These are phyloP conservation scores for Polyporus tsugae DNA, from an alignment of 1,284 basidiomycete genomes.

Conservation along the genomic window DNA sequence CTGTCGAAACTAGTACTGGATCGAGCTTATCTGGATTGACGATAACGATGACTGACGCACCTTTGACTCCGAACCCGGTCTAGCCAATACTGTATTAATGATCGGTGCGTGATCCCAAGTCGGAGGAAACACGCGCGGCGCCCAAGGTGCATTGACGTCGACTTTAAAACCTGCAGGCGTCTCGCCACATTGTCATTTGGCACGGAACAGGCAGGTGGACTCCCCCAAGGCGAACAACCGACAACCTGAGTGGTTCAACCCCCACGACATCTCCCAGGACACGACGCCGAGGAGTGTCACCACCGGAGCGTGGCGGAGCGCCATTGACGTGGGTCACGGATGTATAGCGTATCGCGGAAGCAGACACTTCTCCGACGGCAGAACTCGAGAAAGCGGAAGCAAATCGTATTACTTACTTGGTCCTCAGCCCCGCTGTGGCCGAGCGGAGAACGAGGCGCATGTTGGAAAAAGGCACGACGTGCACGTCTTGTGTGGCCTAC, in stretches of 20 bases:
- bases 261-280: neutral
- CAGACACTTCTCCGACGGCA: conserved; percentile 14
- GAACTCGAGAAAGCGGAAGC: conserved; percentile 1
- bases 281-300: neutral
- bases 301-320: neutral
- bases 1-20: conserved; percentile 15
- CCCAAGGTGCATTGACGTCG: neutral
- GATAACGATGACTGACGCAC: conserved; percentile 11
- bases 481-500: neutral
- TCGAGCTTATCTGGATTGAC: conserved; percentile 16
- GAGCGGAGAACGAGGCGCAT: conserved; percentile 5
- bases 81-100: neutral
- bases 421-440: neutral
- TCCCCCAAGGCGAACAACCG: neutral
- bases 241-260: neutral
- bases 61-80: conserved; percentile 22
- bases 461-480: conserved; percentile 5
- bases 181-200: conserved; percentile 1
- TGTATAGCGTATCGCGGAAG: conserved; percentile 22
- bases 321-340: conserved; percentile 1
- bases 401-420: neutral
- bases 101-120: neutral
- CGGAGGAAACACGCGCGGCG: neutral
- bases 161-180: neutral
- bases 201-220: neutral